phyloP scores from a whole-genome alignment of 2,329 filamentous ascomycete genomes.

The Alternaria triticimaculans region DNA sequence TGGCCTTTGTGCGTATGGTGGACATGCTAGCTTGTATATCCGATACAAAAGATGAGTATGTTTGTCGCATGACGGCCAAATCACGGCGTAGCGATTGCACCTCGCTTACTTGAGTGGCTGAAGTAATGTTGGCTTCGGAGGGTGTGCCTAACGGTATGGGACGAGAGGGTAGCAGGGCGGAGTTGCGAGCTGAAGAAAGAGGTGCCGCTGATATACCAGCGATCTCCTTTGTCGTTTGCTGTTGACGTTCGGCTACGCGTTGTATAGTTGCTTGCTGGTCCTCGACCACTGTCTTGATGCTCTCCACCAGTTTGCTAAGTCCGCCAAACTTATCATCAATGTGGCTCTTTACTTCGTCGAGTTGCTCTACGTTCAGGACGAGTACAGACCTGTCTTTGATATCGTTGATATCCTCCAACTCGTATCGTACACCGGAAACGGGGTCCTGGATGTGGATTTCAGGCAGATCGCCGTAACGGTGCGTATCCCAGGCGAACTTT shows the following conservation, averaged over 20 bases:
- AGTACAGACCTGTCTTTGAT: conserved; percentile 94
- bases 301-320: conserved; percentile 82
- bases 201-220: conserved; percentile 66
- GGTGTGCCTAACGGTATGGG: conserved; percentile 28
- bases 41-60: conserved; percentile 87
- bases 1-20: conserved; percentile 79
- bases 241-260: conserved; percentile 86
- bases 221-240: conserved; percentile 88
- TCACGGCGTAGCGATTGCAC: conserved; percentile 84
- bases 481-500: conserved; percentile 98
- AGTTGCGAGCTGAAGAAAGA: conserved; percentile 44
- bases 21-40: conserved; percentile 90
- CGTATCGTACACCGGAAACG: conserved; percentile 93
- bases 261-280: conserved; percentile 84
- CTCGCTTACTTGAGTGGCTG: conserved; percentile 72
- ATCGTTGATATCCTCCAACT: conserved; percentile 89
- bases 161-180: conserved; percentile 42
- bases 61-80: conserved; percentile 89
- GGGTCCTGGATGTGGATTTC: conserved; percentile 99
- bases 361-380: conserved; percentile 89
- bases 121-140: conserved; percentile 41
- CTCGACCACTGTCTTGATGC: conserved; percentile 81
- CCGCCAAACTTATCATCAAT: conserved; percentile 90
- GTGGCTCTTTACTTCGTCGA: conserved; percentile 96
- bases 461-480: conserved; percentile 91